phyloP scores from a whole-genome alignment of 805 yeast species.

The Myxozyma vanderwaltii region DNA sequence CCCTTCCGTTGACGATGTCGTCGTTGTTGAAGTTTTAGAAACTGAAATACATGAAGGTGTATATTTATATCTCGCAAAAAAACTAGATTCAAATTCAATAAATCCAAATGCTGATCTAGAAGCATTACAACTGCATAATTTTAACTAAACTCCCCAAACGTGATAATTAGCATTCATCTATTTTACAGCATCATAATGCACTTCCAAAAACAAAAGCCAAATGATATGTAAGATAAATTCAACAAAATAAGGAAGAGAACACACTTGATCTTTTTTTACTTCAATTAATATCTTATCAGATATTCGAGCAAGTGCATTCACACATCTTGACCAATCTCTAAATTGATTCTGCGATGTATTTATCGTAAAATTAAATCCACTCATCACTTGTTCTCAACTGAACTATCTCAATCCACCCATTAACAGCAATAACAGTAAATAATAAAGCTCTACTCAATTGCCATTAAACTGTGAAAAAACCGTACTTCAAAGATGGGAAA shows the following conservation, averaged over 20 bases:
- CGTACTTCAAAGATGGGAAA: too few species aligned
- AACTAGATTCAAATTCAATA: slow-evolving; percentile 8
- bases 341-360: slow-evolving; percentile 13
- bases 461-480: too few species aligned
- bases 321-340: slow-evolving; percentile 31
- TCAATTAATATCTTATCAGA: slow-evolving; percentile 24
- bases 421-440: too few species aligned
- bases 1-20: neutral
- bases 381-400: slow-evolving; percentile 1
- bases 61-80: slow-evolving; percentile 8
- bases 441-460: too few species aligned
- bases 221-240: neutral
- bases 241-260: neutral
- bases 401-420: neutral
- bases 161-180: too few species aligned
- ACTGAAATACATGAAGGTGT: neutral
- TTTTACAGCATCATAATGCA: too few species aligned
- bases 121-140: slow-evolving; percentile 17
- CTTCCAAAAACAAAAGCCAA: too few species aligned
- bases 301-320: slow-evolving; percentile 19
- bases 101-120: slow-evolving; percentile 23
- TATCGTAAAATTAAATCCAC: slow-evolving; percentile 25
- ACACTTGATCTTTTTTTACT: slow-evolving; percentile 9
- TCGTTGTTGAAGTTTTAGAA: neutral
- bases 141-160: neutral